phyloP scores from a whole-genome alignment of 495 filamentous ascomycete genomes.

The Lasiosphaeria hispida region DNA sequence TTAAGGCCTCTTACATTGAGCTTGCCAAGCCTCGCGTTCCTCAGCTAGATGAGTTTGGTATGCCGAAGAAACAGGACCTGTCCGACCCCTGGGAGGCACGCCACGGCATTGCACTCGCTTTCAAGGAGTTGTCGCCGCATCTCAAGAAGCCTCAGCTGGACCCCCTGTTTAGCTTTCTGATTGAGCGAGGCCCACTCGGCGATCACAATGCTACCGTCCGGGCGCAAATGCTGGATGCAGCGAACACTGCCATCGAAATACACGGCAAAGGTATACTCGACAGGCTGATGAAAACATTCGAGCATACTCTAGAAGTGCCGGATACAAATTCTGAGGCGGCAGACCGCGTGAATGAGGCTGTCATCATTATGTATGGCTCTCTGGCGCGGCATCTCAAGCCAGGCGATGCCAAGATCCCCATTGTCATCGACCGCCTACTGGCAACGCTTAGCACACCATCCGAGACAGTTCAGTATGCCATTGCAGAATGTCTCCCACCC shows the following conservation, averaged over 20 bases:
- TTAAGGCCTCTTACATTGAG: conserved; percentile 68
- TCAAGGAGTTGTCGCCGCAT: conserved; percentile 69
- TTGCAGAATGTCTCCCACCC: conserved; percentile 88
- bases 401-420: conserved; percentile 78
- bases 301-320: conserved; percentile 75
- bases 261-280: conserved; percentile 81
- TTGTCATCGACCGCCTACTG: conserved; percentile 79
- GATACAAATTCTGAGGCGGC: conserved; percentile 73
- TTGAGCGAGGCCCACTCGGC: conserved; percentile 77
- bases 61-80: conserved; percentile 81
- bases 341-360: conserved; percentile 91
- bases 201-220: conserved; percentile 76
- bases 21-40: conserved; percentile 77
- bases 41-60: conserved; percentile 85
- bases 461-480: conserved; percentile 92
- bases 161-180: conserved; percentile 76
- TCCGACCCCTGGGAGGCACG: conserved; percentile 86
- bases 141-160: conserved; percentile 70
- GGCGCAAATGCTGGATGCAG: conserved; percentile 89
- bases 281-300: conserved; percentile 86
- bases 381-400: conserved; percentile 80
- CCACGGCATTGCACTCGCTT: conserved; percentile 82
- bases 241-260: conserved; percentile 71
- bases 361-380: conserved; percentile 94
- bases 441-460: conserved; percentile 91